A percentile compares a stretch with the other conserved stretches of the same genome.
Conservation (phyloP, 1,284 basidiomycete genomes). For the Cutaneotrichosporon cutaneum region DNA sequence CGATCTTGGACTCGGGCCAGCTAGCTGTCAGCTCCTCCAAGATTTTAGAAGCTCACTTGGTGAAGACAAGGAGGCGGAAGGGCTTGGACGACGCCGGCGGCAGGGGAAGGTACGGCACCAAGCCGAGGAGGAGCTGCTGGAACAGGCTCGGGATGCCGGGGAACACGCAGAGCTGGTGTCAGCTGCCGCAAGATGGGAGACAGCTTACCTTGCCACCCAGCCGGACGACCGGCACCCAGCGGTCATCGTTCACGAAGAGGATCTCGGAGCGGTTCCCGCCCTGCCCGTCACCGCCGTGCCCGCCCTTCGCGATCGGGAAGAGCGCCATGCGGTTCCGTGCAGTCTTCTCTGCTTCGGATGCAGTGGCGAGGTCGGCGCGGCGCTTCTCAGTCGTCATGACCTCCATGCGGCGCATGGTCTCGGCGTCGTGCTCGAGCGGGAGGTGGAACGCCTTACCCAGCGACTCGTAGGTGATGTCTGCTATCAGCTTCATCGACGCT, state of each 20-base stretch:
- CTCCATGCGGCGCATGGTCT: slow-evolving; percentile 76
- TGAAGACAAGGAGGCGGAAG: slow-evolving; percentile 72
- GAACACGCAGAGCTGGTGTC: slow-evolving; percentile 68
- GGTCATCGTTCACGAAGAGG: slow-evolving; percentile 67
- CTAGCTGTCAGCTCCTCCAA: slow-evolving; percentile 51
- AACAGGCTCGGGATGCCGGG: slow-evolving; percentile 88
- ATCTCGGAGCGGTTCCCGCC: slow-evolving; percentile 63
- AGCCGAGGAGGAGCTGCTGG: slow-evolving; percentile 69
- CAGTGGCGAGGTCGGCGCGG: slow-evolving; percentile 60
- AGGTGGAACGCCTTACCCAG: slow-evolving; percentile 82
- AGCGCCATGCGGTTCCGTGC: slow-evolving; percentile 80
- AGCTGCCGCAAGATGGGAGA: neutral
- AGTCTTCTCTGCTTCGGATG: slow-evolving; percentile 67
- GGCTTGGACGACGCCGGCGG: slow-evolving; percentile 69
- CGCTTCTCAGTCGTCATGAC: slow-evolving; percentile 60
- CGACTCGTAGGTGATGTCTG: slow-evolving; percentile 82
- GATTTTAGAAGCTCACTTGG: slow-evolving; percentile 61
- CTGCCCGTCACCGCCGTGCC: slow-evolving; percentile 36
- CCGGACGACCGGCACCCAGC: slow-evolving; percentile 87
- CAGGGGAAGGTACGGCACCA: slow-evolving; percentile 72
- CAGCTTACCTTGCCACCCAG: slow-evolving; percentile 64
- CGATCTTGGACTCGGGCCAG: slow-evolving; percentile 80
- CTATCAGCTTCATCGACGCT: neutral
- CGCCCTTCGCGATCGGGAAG: slow-evolving; percentile 60
- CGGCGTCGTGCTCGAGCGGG: slow-evolving; percentile 70